Percentiles rank a stretch among this genome's conserved stretches.
phyloP scores from a whole-genome alignment of 106 monocot genomes.

The Apostasia shenzhenica region DNA sequence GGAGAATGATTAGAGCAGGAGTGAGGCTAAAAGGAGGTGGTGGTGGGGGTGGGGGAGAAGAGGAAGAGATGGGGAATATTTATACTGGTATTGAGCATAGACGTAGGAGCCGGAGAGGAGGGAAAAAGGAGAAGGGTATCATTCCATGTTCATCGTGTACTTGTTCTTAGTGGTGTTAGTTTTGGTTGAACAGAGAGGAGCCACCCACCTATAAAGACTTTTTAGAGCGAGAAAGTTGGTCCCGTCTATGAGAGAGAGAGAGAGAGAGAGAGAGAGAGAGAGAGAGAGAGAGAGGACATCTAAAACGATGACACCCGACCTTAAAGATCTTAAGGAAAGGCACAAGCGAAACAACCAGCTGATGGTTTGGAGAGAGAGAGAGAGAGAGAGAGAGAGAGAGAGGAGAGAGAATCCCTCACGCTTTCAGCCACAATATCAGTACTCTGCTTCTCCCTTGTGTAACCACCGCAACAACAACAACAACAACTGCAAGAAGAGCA shows the following conservation, averaged over 20 bases:
- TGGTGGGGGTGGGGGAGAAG: slow-evolving; percentile 1
- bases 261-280: slow-evolving; percentile 6
- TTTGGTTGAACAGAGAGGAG: slow-evolving; percentile 25
- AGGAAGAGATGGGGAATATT: slow-evolving; percentile 13
- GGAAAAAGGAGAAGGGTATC: slow-evolving; percentile 5
- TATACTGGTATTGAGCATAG: slow-evolving; percentile 16
- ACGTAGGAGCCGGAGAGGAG: background rate
- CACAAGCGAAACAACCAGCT: slow-evolving; percentile 22
- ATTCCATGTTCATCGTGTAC: slow-evolving; percentile 15
- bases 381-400: background rate
- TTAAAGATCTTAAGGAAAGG: slow-evolving; percentile 48
- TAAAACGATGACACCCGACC: slow-evolving; percentile 42
- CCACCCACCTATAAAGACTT: slow-evolving; percentile 27
- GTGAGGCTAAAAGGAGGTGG: background rate
- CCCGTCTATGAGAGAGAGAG: background rate
- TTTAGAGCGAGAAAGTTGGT: slow-evolving; percentile 6
- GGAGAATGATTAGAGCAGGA: background rate
- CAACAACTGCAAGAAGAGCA: slow-evolving; percentile 13
- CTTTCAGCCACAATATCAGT: background rate
- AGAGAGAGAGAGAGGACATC: slow-evolving; percentile 21
- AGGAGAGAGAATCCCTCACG: background rate
- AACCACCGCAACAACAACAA: slow-evolving; percentile 28
- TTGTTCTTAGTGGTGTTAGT: slow-evolving; percentile 36
- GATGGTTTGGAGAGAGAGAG: background rate
- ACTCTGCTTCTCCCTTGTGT: slow-evolving; percentile 11